Conservation (phyloP, 1,139 yeast genomes). For the Scheffersomyces cryptocercus region DNA sequence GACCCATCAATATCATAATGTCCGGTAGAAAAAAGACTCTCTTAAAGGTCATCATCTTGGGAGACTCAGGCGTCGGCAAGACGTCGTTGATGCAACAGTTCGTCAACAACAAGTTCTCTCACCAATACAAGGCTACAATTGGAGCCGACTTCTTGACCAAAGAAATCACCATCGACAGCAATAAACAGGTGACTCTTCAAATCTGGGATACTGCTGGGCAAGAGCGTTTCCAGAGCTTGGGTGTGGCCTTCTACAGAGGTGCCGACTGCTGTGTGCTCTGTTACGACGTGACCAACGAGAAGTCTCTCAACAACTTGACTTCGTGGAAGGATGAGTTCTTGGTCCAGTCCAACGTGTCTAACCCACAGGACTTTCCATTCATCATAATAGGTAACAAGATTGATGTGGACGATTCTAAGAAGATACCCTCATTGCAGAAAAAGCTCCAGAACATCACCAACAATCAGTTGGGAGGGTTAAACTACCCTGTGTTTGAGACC, state of each 20-base stretch:
- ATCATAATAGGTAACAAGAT: constrained; percentile 93
- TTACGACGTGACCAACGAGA: constrained; percentile 35
- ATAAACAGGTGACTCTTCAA: constrained; percentile 75
- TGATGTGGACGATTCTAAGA: constrained; percentile 89
- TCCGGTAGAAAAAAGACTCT: constrained; percentile 84
- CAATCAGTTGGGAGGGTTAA: constrained; percentile 67
- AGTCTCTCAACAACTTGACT: constrained; percentile 85
- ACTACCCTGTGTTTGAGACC: constrained; percentile 74
- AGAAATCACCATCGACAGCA: constrained; percentile 80
- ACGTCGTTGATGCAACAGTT: constrained; percentile 96
- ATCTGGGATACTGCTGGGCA: constrained; percentile 99
- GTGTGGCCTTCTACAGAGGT: constrained; percentile 97
- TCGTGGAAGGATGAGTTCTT: constrained; percentile 96
- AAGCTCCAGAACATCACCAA: constrained; percentile 86
- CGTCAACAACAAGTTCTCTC: constrained; percentile 91
- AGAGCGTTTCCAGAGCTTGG: constrained; percentile 93
- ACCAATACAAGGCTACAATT: constrained; percentile 95
- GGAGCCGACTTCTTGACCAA: constrained; percentile 97
- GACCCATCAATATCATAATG: constrained; percentile 36
- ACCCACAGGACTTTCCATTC: constrained; percentile 95
- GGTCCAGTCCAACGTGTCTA: constrained; percentile 87
- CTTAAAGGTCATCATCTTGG: constrained; percentile 89
- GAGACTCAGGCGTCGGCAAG: constrained; percentile 98
- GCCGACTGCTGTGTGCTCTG: constrained; percentile 92
- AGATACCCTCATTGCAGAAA: constrained; percentile 73